These are phyloP conservation scores for Persicaria tinctoria DNA, from an alignment of 148 eudicot species.

Conservation along the genomic window DNA sequence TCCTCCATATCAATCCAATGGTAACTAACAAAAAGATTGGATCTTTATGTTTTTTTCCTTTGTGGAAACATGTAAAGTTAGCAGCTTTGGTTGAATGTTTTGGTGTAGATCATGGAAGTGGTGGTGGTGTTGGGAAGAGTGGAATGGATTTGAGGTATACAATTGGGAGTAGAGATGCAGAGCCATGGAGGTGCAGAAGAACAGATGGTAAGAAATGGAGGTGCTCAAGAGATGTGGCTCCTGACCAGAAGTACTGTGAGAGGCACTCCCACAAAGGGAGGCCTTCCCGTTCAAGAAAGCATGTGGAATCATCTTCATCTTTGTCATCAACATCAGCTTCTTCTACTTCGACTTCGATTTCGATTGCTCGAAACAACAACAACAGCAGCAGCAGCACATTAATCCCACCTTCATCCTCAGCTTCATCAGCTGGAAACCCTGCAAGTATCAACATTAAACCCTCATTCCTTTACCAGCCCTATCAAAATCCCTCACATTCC, in stretches of 20 bases:
- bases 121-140: constrained; percentile 8
- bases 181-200: constrained; percentile 84
- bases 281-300: constrained; percentile 93
- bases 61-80: neutral
- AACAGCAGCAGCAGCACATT: neutral
- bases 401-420: neutral
- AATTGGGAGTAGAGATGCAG: constrained; percentile 38
- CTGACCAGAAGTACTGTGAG: constrained; percentile 86
- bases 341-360: constrained; percentile 10
- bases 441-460: constrained; percentile 1
- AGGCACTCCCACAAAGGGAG: constrained; percentile 63
- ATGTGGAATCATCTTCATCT: constrained; percentile 48
- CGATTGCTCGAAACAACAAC: constrained; percentile 10
- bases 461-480: neutral
- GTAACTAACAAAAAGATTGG: neutral
- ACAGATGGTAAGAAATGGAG: constrained; percentile 91
- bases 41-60: neutral
- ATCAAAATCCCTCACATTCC: constrained; percentile 10
- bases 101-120: constrained; percentile 5
- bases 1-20: constrained; percentile 7
- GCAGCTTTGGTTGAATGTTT: neutral
- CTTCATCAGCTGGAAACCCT: constrained; percentile 5
- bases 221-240: constrained; percentile 74
- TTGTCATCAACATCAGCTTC: constrained; percentile 4
- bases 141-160: constrained; percentile 37